Base-by-base conservation (phyloP, 768 basidiomycete species). In the Calocera cornea region DNA sequence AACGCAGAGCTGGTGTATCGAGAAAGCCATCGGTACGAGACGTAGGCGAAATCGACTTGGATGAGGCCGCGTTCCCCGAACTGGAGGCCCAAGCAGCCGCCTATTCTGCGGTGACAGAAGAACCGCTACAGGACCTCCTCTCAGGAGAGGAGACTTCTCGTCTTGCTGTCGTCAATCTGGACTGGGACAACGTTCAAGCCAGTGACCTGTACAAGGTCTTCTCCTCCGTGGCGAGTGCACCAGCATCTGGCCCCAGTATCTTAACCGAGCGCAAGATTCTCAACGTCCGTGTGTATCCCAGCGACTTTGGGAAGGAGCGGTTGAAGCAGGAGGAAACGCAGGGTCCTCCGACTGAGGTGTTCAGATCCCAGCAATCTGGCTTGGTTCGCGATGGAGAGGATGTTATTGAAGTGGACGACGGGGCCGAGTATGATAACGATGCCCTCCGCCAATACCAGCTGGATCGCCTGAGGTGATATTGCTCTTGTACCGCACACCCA, bases 121-220 rank as follows among this genome's bases (percentile, higher is more conserved):
- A 78, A 10, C 76, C 79, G 11, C 31, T 47, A n/a, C 34, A 40
- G 14, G 33, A 60, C 34, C 44, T 65, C 27, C 19, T 29, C n/a
- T 70, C 47, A 34, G 69, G 68, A 14, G 76, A 79, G 60, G 76
- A 72, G 11, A 93, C 92, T 1, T 81, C 79, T 66, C 83, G 95
- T 27, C 75, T 99, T 7, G 97, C 95, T 0, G 83, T 89, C 50
- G 95, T 98, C 70, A 97, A 98, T 75, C 83, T 98, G 65, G 97
- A 99, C 77, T 99, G 97, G 97, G 97, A 98, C 75, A 84, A 97
- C 77, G 86, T 98, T 64, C 88, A 89, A 66, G 92, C 95, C 0
- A 79, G 79, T 22, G 94, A 98, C 75, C 79, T 99, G 14, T 97
- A 87, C 83, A 92, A 90, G 77, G 90, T 97, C 38, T 92, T 91